These are phyloP conservation scores for Camellia oleifera DNA, from an alignment of 179 eudicot species.

Conservation along the genomic window DNA sequence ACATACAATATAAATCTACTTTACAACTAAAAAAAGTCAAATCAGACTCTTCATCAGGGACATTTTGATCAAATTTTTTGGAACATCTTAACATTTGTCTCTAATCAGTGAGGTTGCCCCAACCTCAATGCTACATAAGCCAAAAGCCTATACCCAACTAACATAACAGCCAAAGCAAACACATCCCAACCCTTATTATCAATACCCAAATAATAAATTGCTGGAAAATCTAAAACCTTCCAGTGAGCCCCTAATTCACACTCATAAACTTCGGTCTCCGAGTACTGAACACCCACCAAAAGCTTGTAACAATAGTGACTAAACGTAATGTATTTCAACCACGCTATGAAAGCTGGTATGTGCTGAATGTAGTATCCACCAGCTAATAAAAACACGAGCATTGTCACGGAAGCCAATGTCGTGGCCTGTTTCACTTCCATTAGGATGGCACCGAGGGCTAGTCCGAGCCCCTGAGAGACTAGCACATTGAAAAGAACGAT, in stretches of 20 bases:
- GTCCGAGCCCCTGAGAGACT: conserved; percentile 71
- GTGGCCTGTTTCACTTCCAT: conserved; percentile 85
- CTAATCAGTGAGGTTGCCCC: conserved; percentile 24
- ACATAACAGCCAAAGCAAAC: conserved; percentile 58
- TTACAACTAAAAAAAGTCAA: no score
- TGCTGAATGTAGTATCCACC: conserved; percentile 83
- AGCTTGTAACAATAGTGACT: conserved; percentile 86
- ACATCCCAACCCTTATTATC: conserved; percentile 53
- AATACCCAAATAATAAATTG: conserved; percentile 48
- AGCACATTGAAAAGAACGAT: conserved; percentile 64
- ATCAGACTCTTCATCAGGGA: no score
- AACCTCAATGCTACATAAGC: conserved; percentile 69
- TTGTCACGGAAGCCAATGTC: conserved; percentile 67
- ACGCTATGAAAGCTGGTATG: conserved; percentile 55
- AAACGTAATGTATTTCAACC: conserved; percentile 72
- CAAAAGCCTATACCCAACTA: conserved; percentile 67
- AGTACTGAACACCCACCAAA: conserved; percentile 68
- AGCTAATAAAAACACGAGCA: conserved; percentile 68
- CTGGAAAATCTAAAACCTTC: conserved; percentile 58
- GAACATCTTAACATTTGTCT: no score
- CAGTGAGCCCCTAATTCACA: conserved; percentile 49
- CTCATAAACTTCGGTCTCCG: conserved; percentile 46
- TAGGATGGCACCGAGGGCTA: conserved; percentile 77
- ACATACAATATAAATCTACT: no score
- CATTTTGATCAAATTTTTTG: no score